These are phyloP conservation scores for Pythium chondricola DNA, from an alignment of 352 stramenopile species.

Conservation along the genomic window DNA sequence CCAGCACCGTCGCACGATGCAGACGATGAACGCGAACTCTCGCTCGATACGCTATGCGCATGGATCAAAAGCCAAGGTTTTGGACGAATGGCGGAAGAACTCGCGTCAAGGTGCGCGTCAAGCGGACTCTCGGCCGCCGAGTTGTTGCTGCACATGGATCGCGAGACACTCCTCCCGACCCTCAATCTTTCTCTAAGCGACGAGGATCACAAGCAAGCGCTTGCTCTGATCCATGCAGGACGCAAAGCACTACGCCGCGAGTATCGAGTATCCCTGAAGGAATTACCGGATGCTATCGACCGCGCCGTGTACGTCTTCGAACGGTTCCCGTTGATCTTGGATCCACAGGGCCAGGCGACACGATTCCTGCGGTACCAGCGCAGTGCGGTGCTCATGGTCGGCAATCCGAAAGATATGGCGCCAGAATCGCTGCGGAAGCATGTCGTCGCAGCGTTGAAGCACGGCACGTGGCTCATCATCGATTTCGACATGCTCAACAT, in stretches of 20 bases:
- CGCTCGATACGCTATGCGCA: conserved; percentile 21
- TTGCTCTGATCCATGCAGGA: conserved; percentile 18
- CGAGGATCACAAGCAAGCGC: conserved; percentile 8
- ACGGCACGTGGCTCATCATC: conserved; percentile 69
- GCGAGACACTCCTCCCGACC: conserved; percentile 19
- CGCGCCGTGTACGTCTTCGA: conserved; percentile 81
- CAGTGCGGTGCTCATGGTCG: conserved; percentile 71
- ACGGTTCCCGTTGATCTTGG: conserved; percentile 83
- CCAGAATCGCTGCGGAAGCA: conserved; percentile 56
- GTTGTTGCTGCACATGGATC: conserved; percentile 27
- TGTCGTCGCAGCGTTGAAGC: conserved; percentile 64
- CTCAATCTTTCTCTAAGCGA: conserved; percentile 7
- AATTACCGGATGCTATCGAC: conserved; percentile 83
- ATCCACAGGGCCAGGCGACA: conserved; percentile 65
- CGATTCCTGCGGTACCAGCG: conserved; percentile 90
- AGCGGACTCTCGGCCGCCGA: conserved; percentile 22
- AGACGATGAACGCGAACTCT: conserved; percentile 15
- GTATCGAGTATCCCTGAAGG: conserved; percentile 56
- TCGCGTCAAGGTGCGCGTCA: conserved; percentile 7
- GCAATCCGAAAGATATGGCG: conserved; percentile 66
- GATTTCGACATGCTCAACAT: conserved; percentile 64
- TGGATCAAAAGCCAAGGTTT: conserved; percentile 22
- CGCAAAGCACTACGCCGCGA: conserved; percentile 20
- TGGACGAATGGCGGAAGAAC: conserved; percentile 1
- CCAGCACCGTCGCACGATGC: neutral